Base-by-base conservation (phyloP, 1,139 yeast species). In the Hemisphaericaspora xylofermentans region DNA sequence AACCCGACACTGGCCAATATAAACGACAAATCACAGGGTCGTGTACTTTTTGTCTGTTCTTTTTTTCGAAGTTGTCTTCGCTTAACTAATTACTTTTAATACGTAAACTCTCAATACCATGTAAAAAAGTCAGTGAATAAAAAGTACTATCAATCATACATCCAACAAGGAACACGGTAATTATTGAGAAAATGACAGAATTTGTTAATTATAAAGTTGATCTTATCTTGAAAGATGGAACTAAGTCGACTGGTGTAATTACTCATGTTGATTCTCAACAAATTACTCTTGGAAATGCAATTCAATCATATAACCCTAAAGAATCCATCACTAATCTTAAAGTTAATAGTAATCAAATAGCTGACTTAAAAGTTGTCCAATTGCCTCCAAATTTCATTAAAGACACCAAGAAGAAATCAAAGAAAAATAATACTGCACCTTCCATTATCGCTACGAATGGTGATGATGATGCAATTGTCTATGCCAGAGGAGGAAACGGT, bases 141-240 rank as follows among this genome's bases (percentile, higher is more conserved):
- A n/a, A n/a, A n/a, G n/a, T n/a, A n/a, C n/a, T n/a, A n/a, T n/a
- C n/a, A n/a, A n/a, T n/a, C n/a, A n/a, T n/a, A n/a, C n/a, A n/a
- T n/a, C n/a, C n/a, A n/a, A n/a, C n/a, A n/a, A n/a, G n/a, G n/a
- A n/a, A n/a, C n/a, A n/a, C n/a, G n/a, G n/a, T n/a, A n/a, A n/a
- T n/a, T n/a, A n/a, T n/a, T 5, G 22, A 8, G 14, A 17, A 6
- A 9, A 60, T 60, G 64, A 46, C 61, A 21, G 82, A 79, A 49
- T 79, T 80, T 50, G 58, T 74, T 39, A 80, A 82, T 40, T 81
- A 76, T 54, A 72, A 72, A 39, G 82, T 82, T 14, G 73, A 71
- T 47, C 53, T 82, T 30, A 58, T 58, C 29, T 67, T 80, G 43
- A 76, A 75, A 36, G 71, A 68, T 44, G 79, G 78, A 2, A 52